Conservation (phyloP, 2,329 filamentous ascomycete species). For the Aspergillus ochraceoroseus region DNA sequence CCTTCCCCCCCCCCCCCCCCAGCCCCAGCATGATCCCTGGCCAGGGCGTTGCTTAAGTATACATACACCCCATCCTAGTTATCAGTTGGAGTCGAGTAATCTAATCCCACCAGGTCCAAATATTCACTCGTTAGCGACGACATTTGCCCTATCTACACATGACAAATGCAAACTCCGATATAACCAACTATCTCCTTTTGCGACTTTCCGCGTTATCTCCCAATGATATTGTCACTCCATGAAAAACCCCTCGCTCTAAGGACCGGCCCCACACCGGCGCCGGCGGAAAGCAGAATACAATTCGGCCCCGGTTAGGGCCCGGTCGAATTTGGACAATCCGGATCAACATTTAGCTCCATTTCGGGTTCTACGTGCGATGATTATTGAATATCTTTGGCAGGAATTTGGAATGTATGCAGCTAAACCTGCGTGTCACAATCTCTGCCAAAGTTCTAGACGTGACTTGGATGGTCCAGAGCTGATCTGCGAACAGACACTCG, state of each 20-base stretch:
- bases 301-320: conserved; percentile 21
- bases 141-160: conserved; percentile 14
- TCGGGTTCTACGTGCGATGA: neutral
- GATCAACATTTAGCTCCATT: neutral
- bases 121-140: conserved; percentile 22
- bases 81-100: neutral
- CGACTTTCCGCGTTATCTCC: neutral
- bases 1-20: too few relatives aligned
- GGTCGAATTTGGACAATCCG: neutral
- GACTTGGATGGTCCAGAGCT: too few relatives aligned
- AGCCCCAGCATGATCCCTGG: neutral
- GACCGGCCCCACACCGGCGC: conserved; percentile 19
- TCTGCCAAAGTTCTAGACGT: too few relatives aligned
- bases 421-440: neutral
- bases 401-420: conserved; percentile 3
- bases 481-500: too few relatives aligned
- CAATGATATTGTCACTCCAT: conserved; percentile 3
- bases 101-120: neutral
- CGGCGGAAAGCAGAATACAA: conserved; percentile 10
- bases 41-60: conserved; percentile 5
- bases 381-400: neutral
- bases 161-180: neutral
- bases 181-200: conserved; percentile 1
- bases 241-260: conserved; percentile 5
- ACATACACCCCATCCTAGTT: neutral